Conservation (phyloP, 176 grass and related monocot genomes). For the Phyllostachys edulis region DNA sequence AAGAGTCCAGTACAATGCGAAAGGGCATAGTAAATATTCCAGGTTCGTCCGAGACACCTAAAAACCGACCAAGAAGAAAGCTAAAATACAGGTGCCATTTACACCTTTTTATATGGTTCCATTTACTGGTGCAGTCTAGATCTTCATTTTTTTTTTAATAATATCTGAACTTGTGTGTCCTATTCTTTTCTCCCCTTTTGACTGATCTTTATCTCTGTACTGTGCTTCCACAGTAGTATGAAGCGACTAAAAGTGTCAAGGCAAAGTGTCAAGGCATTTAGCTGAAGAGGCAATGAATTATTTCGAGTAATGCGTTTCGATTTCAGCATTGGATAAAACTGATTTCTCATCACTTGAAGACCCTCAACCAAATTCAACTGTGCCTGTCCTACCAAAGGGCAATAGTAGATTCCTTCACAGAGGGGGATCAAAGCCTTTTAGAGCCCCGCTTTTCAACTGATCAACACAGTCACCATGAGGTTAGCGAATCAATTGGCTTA, state of each 20-base stretch:
- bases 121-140: conserved; percentile 2
- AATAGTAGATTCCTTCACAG: conserved; percentile 51
- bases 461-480: conserved; percentile 38
- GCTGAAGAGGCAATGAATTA: conserved; percentile 91
- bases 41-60: conserved; percentile 45
- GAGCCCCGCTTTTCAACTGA: conserved; percentile 34
- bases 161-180: neutral
- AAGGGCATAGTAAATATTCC: conserved; percentile 61
- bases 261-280: conserved; percentile 76
- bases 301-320: conserved; percentile 93
- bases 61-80: conserved; percentile 62
- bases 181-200: neutral
- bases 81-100: conserved; percentile 33
- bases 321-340: conserved; percentile 83
- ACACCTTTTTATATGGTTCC: neutral
- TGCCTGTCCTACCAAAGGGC: conserved; percentile 38
- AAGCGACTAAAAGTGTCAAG: no score
- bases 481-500: conserved; percentile 27
- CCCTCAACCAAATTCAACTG: conserved; percentile 40
- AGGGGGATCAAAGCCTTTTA: conserved; percentile 45
- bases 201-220: conserved; percentile 29
- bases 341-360: conserved; percentile 86
- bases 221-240: conserved; percentile 13
- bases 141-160: conserved; percentile 15
- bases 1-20: conserved; percentile 79